A percentile compares a stretch with the other conserved stretches of the same genome.
Conservation (phyloP, 176 grass and related monocot species). For the Guadua angustifolia region DNA sequence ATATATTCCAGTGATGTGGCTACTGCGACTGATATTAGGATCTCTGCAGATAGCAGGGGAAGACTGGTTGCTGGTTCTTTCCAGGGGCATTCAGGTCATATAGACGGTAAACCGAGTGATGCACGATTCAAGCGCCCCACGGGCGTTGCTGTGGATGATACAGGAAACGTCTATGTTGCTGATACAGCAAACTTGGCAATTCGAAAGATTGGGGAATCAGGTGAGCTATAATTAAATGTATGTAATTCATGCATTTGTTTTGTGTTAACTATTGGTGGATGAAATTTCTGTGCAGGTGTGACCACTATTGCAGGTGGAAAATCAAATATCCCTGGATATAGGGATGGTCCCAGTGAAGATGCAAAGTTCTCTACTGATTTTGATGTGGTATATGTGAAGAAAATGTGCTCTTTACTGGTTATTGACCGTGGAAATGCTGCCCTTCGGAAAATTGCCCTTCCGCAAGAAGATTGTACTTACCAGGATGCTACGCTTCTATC, state of each 20-base stretch:
- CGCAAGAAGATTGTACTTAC: constrained; percentile 86
- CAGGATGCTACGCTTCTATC: constrained; percentile 77
- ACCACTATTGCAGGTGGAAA: constrained; percentile 98
- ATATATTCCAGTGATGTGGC: neutral
- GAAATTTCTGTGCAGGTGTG: constrained; percentile 61
- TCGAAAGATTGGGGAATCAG: constrained; percentile 89
- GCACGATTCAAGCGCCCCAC: constrained; percentile 91
- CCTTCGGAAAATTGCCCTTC: constrained; percentile 86
- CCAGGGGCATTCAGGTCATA: constrained; percentile 86
- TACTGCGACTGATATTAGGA: constrained; percentile 33
- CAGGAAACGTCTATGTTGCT: constrained; percentile 97
- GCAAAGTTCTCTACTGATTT: constrained; percentile 97
- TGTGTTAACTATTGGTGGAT: constrained; percentile 27
- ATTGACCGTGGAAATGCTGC: constrained; percentile 96
- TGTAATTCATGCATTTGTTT: constrained; percentile 24
- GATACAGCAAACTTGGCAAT: constrained; percentile 94
- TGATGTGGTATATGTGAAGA: constrained; percentile 91
- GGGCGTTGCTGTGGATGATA: constrained; percentile 88
- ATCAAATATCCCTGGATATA: constrained; percentile 91
- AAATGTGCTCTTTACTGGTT: constrained; percentile 83
- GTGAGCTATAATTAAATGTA: constrained; percentile 37
- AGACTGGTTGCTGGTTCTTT: constrained; percentile 93
- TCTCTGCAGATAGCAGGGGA: constrained; percentile 86
- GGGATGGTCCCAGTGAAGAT: constrained; percentile 99
- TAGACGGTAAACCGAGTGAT: constrained; percentile 94